phyloP scores from a whole-genome alignment of 163 green algal species.

The Scenedesmus sp. region DNA sequence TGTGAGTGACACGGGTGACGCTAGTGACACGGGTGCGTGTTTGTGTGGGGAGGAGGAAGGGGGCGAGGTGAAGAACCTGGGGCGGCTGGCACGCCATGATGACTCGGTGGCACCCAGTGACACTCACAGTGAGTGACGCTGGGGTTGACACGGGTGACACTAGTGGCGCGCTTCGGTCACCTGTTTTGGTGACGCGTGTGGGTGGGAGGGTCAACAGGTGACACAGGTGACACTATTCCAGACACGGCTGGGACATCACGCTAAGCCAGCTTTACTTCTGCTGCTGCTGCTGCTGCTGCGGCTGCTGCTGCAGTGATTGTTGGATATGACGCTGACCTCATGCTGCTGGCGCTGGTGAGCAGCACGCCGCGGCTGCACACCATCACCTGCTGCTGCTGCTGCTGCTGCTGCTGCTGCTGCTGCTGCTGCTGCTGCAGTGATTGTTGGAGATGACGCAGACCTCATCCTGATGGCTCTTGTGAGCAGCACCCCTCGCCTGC shows the following conservation, averaged over 20 bases:
- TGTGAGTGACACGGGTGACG: neutral
- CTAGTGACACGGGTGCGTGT: too few species aligned
- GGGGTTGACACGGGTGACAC: too few species aligned
- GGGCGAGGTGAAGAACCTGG: constrained; percentile 91
- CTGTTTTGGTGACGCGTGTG: too few species aligned
- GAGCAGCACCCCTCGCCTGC: constrained; percentile 53
- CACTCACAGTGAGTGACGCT: constrained; percentile 63
- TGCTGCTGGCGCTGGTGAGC: constrained; percentile 83
- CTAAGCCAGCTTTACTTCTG: neutral
- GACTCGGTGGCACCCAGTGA: constrained; percentile 50
- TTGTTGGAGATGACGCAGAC: constrained; percentile 86
- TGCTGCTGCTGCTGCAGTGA: constrained; percentile 4
- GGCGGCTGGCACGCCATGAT: constrained; percentile 70
- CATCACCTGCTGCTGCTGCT: neutral
- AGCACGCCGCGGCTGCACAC: neutral
- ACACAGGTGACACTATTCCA: too few species aligned
- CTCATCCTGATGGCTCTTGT: constrained; percentile 88
- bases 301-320: constrained; percentile 61
- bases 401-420: neutral
- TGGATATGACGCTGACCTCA: constrained; percentile 83
- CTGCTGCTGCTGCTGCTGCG: neutral
- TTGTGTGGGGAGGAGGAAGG: too few species aligned
- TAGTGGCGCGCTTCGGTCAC: too few species aligned
- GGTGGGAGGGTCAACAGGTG: too few species aligned
- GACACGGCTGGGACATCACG: too few species aligned